Base-by-base conservation (phyloP, 306 rosid species). In the Medicago ruthenica region DNA sequence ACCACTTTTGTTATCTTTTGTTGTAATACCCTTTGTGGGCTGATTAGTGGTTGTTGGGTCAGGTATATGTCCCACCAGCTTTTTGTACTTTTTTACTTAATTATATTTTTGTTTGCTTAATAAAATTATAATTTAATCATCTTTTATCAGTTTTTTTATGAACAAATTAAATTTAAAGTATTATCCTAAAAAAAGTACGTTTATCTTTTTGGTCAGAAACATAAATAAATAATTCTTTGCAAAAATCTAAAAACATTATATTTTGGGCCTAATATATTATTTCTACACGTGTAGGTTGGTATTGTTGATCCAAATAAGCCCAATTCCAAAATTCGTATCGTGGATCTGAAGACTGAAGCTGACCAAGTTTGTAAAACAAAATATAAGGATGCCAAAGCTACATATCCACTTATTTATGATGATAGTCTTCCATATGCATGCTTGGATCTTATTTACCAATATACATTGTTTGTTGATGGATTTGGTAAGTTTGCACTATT, bases 401-500 rank as follows among this genome's bases (percentile, higher is more conserved):
- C 59, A 15, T 93, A 80, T 78, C 89, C 80, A 9, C 21, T 0
- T 4, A 51, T 79, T 31, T 18, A 36, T 0, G 48, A 81, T 22
- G 36, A 6, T 1, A 76, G 31, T 37, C 86, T 81, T 73, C 97
- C 90, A 22, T 93, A 75, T 76, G 44, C 82, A 48, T 93, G 98
- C 89, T 48, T 93, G 93, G 98, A 93, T 85, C 88, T 93, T n/a
- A 83, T 83, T 7, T 91, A 93, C 83, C 91, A 86, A 54, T 80
- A 81, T 47, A 63, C 87, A 0, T 80, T 93, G 77, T 86, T 88
- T 1, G 89, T 91, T 34, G 76, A 86, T 71, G 98, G 97, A 74
- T 91, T 93, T 45, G 93, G 97, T 93, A 80, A 1, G 89, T 82
- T 67, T 45, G 31, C 31, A 27, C 27, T 24, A 24, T 24, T 24